phyloP scores from a whole-genome alignment of 2,329 filamentous ascomycete species.

The Fusarium anthophilum region DNA sequence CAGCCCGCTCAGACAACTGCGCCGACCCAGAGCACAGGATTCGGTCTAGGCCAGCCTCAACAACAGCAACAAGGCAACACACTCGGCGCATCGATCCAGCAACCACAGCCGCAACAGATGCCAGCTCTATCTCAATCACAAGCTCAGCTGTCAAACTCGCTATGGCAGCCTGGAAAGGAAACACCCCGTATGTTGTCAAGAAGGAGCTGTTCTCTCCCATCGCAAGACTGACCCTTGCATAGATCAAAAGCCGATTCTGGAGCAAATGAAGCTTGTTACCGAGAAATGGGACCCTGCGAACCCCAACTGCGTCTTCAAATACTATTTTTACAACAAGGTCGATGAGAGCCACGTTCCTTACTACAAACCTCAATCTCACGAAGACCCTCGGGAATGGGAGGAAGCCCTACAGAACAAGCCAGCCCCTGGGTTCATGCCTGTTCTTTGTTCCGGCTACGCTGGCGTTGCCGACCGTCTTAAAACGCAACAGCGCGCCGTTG shows the following conservation, averaged over 20 bases:
- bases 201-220: not conserved
- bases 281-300: slow-evolving; percentile 78
- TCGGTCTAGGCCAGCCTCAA: slow-evolving; percentile 37
- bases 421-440: slow-evolving; percentile 78
- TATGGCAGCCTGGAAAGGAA: slow-evolving; percentile 64
- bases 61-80: slow-evolving; percentile 53
- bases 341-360: slow-evolving; percentile 78
- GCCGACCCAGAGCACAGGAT: slow-evolving; percentile 36
- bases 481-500: slow-evolving; percentile 75
- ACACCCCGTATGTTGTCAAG: slow-evolving; percentile 55
- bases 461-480: slow-evolving; percentile 77
- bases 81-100: slow-evolving; percentile 47
- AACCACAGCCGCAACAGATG: slow-evolving; percentile 55
- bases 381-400: slow-evolving; percentile 84
- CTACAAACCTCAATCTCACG: slow-evolving; percentile 74
- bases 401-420: slow-evolving; percentile 84
- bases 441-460: slow-evolving; percentile 77
- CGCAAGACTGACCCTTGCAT: slow-evolving; percentile 8
- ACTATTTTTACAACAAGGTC: slow-evolving; percentile 90
- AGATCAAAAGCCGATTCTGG: slow-evolving; percentile 75
- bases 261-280: slow-evolving; percentile 76
- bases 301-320: slow-evolving; percentile 77
- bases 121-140: slow-evolving; percentile 55
- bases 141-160: slow-evolving; percentile 59
- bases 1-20: slow-evolving; percentile 48